Base-by-base conservation (phyloP, 1,284 basidiomycete species). In the Kalmanozyma brasiliensis region DNA sequence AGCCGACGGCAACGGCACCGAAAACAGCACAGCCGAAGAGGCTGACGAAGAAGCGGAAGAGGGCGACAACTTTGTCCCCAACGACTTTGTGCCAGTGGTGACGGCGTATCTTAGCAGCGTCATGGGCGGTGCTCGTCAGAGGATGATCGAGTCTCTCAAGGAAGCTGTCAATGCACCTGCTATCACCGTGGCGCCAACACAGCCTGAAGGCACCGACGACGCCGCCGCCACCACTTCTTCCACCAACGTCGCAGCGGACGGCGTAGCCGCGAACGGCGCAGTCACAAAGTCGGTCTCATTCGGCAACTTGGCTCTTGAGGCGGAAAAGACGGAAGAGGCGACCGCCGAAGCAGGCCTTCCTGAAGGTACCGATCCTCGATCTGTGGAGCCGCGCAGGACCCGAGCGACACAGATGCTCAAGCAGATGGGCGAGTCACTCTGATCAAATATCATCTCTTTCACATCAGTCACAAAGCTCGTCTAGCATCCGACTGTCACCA, bases 21-120 rank as follows among this genome's bases (percentile, higher is more conserved):
- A 42, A 2, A 46, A 55, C 3, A 47, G 38, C 20, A 41, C 46
- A 32, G 42, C 26, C 26, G 26, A 34, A 9, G 56, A 52, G 34
- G 46, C 47, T 13, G 47, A 17, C 16, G 67, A 65, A 17, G 42
- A 56, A 4, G 62, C 37, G 17, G 67, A 71, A 26, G 59, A 59
- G 23, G 63, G 68, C 24, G 68, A 66, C 14, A 63, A 62, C 52
- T 71, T 71, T 49, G 55, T 71, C 1, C 68, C 68, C 17, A 55
- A 66, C 14, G 68, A 60, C 37, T 56, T 66, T 36, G 59, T 66
- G 8, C 45, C 41, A 3, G 68, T 71, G 5, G 68, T 71, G 14
- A 52, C 59, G 2, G 62, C 63, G 19, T 71, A 71, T 29, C 52
- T 71, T 46, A 66, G 48, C 23, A 71, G 68, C 32, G 68, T 71